Base-by-base conservation (phyloP, 2,329 filamentous ascomycete species). In the Pyricularia grisea region DNA sequence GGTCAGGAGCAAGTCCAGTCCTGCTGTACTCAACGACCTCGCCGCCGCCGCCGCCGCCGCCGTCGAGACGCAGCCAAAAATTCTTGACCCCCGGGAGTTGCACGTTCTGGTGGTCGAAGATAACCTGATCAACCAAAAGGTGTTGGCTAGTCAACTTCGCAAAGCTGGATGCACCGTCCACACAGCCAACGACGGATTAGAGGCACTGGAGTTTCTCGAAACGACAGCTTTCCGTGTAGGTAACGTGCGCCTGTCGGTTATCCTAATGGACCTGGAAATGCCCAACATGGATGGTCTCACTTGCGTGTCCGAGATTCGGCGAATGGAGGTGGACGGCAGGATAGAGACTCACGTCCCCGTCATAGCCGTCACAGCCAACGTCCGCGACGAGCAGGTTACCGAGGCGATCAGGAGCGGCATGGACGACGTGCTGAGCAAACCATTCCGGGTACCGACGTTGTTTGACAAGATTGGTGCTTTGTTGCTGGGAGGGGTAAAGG, bases 41-140 rank as follows among this genome's bases (percentile, higher is more conserved):
- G 58, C n/a, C 23, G 58, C n/a, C n/a, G 11, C 20, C 20, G 20
- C 42, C 33, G 27, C 23, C 33, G n/a, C 58, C n/a, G n/a, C n/a
- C n/a, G n/a, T n/a, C 25, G 33, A 14, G 42, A n/a, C 60, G 11
- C 14, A 61, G 55, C 33, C 66, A 1, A 60, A n/a, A 14, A 50
- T 30, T 1, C 71, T 74, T 17, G 80, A 83, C 72, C 81, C 80
- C 67, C 85, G 82, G 72, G 81, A 84, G 10, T 80, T 87, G 70
- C 83, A 83, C 58, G 84, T 91, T 2, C 78, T 90, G 9, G 79
- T 90, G 3, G 88, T 91, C 0, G 88, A 91, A 75, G 88, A 91
- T 74, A 90, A 91, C 73, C 79, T 83, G 4, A 88, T 90, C 71
- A 91, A 91, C 74, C 88, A 90, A 74, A 89, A 88, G 72, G 88